Conservation (phyloP, 495 filamentous ascomycete species). For the Penicillium longicatenatum region DNA sequence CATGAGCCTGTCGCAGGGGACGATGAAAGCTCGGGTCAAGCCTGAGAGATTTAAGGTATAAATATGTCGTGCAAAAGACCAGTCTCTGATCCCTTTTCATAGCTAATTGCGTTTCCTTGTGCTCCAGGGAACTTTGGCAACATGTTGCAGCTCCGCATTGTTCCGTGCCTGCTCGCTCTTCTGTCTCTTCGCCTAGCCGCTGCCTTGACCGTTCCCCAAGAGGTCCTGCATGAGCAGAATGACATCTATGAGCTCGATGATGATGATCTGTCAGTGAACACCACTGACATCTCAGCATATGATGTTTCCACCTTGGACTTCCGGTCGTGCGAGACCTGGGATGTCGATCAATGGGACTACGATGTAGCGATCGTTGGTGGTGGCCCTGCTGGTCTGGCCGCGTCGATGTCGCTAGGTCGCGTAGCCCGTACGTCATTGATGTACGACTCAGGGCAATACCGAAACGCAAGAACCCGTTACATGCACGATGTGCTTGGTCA, state of each 20-base stretch:
- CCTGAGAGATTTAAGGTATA: background rate
- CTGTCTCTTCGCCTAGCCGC: slow-evolving; percentile 5
- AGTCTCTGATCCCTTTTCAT: no score
- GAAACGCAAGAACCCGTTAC: slow-evolving; percentile 10
- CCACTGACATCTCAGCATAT: background rate
- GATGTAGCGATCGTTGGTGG: slow-evolving; percentile 17
- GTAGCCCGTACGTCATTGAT: slow-evolving; percentile 11
- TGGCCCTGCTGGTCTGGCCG: slow-evolving; percentile 14
- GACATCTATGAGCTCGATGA: background rate
- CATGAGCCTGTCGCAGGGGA: background rate
- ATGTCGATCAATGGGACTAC: slow-evolving; percentile 10
- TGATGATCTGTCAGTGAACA: slow-evolving; percentile 4
- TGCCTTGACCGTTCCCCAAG: slow-evolving; percentile 9
- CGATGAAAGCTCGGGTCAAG: background rate
- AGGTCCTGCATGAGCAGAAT: background rate
- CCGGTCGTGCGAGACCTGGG: slow-evolving; percentile 4
- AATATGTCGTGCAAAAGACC: background rate
- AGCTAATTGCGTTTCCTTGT: background rate
- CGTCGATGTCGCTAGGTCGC: slow-evolving; percentile 10
- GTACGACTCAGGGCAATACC: slow-evolving; percentile 12
- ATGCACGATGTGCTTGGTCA: slow-evolving; percentile 17
- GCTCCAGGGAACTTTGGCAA: background rate
- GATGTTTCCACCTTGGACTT: background rate
- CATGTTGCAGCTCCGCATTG: background rate
- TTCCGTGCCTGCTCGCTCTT: background rate